These are phyloP conservation scores for Plasmodium knowlesi DNA, from an alignment of 169 alveolate species.

Conservation along the genomic window DNA sequence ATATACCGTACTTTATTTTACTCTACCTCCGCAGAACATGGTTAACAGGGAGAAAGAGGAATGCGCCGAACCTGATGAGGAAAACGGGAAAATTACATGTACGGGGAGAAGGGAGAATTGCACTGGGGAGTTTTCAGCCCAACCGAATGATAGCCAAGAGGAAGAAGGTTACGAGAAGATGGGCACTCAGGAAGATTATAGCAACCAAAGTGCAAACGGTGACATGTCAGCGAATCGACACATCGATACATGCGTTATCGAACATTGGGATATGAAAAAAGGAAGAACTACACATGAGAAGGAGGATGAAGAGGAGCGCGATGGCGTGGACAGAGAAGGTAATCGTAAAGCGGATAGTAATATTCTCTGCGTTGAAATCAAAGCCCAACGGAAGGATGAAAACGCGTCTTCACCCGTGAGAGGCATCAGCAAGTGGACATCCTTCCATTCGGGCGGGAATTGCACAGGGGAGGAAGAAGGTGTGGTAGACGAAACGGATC, in stretches of 20 bases:
- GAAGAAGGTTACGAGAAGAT: neutral
- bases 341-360: neutral
- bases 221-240: neutral
- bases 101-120: neutral
- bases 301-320: neutral
- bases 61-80: neutral
- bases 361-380: neutral
- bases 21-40: neutral
- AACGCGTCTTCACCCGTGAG: neutral
- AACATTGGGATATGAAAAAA: neutral
- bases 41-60: neutral
- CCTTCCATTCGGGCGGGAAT: neutral
- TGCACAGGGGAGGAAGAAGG: neutral
- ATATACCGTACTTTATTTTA: neutral
- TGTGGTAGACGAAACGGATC: neutral
- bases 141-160: neutral
- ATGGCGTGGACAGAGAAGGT: neutral
- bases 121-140: constrained; percentile 11
- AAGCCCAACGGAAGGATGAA: neutral
- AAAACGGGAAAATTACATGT: neutral
- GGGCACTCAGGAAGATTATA: neutral
- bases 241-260: neutral
- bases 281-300: neutral
- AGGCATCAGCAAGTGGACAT: neutral
- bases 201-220: neutral